phyloP scores from a whole-genome alignment of 768 basidiomycete species.

The Pholiota microspora region DNA sequence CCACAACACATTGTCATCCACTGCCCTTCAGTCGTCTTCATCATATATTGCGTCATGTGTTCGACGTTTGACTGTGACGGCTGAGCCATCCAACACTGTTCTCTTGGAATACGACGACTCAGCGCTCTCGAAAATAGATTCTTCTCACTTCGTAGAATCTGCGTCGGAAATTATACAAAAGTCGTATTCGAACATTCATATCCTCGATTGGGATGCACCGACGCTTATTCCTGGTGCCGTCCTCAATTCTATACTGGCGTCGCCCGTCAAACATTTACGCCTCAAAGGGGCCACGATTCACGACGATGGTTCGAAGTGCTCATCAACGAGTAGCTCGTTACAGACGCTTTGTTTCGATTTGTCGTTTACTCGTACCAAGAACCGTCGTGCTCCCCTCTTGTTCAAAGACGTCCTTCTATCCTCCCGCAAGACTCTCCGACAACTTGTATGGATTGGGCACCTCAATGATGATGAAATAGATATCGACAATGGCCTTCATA shows the following conservation, averaged over 20 bases:
- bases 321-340: neutral
- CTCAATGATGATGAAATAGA: conserved; percentile 3
- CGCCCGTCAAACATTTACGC: conserved; percentile 22
- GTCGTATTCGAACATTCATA: conserved; percentile 24
- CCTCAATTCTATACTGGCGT: conserved; percentile 15
- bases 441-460: conserved; percentile 20
- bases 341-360: conserved; percentile 18
- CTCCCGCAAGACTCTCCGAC: conserved; percentile 17
- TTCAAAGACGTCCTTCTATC: conserved; percentile 10
- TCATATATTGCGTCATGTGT: conserved; percentile 18
- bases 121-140: conserved; percentile 3
- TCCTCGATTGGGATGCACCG: conserved; percentile 24
- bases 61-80: conserved; percentile 20
- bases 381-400: neutral
- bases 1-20: neutral
- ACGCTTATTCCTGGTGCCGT: conserved; percentile 10
- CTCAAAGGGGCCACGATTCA: conserved; percentile 15
- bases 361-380: neutral
- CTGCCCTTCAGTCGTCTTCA: neutral
- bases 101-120: conserved; percentile 2
- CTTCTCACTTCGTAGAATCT: neutral
- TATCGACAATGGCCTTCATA: neutral
- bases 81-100: neutral
- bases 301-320: neutral
- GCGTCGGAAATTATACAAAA: conserved; percentile 13